Base-by-base conservation (phyloP, 495 filamentous ascomycete species). In the Aspergillus cavernicola region DNA sequence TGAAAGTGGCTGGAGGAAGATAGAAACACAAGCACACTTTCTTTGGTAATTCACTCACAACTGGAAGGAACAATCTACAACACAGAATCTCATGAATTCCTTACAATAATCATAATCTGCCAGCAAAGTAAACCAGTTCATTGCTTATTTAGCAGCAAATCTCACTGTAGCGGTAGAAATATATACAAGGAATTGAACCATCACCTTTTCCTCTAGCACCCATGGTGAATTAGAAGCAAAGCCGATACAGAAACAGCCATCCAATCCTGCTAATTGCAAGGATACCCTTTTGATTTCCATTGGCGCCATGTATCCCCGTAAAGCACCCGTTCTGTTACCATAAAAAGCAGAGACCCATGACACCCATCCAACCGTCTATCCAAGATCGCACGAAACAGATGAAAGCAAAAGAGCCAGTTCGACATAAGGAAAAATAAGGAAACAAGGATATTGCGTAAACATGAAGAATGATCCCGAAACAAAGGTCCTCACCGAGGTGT, bases 401-500 rank as follows among this genome's bases (percentile, higher is more conserved):
- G 5, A 43, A 54, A 43, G 36, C 53, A 45, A 28, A 42, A 52
- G n/a, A 38, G 50, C 43, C 22, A 53, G 60, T 46, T 50, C 22
- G 53, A 39, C 8, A 20, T 22, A 38, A 23, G 20, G 31, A 53
- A 57, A 53, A 43, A 56, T 59, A 52, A 45, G 22, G 18, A 57
- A 50, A 52, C 53, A 49, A 20, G 52, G 23, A 58, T 44, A 36
- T n/a, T n/a, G 33, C 10, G 11, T 15, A 51, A 40, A 20, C 37
- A 23, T 15, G 18, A 48, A 23, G 43, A 22, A 11, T 10, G 8
- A 44, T 39, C 35, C 16, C 47, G 12, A 29, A 28, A 22, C 24
- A 28, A 22, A n/a, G n/a, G n/a, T n/a, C 29, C 28, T 71, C 54
- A 74, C 52, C 58, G 68, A 40, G 71, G 68, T 16, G 68, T 72